Evolutionary conservation across 2,329 filamentous ascomycete species (phyloP), one percentile per base, ranked within the genome.

Genomic region (Cladophialophora psammophila): DNA sequence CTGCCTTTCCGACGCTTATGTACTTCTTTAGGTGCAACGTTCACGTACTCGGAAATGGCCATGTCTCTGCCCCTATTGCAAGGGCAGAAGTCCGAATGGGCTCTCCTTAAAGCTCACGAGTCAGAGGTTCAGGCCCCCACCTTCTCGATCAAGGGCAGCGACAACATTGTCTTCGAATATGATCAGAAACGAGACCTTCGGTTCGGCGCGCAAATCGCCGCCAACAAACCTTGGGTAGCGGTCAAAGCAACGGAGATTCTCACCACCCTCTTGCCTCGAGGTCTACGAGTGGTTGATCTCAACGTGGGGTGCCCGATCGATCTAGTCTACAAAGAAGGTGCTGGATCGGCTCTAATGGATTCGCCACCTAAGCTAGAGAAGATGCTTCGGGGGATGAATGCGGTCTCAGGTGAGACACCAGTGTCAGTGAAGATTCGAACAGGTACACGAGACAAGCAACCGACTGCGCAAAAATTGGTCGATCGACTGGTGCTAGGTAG

Each of bases 231-330:
- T 13, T 96, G 93, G 91, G 85, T 93, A 63, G 94, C 92, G 2
- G 86, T 94, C 76, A 97, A 97, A 81, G 90, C 93, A 0, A 91
- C 94, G 0, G 93, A 98, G 77, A 86, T 91, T 3, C 82, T 99
- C 55, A 90, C 90, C 5, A 85, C 86, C 35, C 88, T 91, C 70
- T 89, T 94, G 65, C 94, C 95, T 2, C 63, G 70, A 36, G 88
- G 93, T 74, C 85, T 99, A 20, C 91, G 95, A 40, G 88, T 97
- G 45, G 91, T 99, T 71, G 95, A 99, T 75, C 84, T 99, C 72
- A 99, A 99, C 82, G 98, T 94, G 74, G 95, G 95, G 53, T 99
- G 95, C 76, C 95, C 95, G 3, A 97, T 99, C 76, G 95, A 99
- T 76, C 87, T 97, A 73, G 90, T 99, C 60, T 98, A 88, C 83